phyloP scores from a whole-genome alignment of 169 alveolate genomes.

The Hepatocystis sp. region DNA sequence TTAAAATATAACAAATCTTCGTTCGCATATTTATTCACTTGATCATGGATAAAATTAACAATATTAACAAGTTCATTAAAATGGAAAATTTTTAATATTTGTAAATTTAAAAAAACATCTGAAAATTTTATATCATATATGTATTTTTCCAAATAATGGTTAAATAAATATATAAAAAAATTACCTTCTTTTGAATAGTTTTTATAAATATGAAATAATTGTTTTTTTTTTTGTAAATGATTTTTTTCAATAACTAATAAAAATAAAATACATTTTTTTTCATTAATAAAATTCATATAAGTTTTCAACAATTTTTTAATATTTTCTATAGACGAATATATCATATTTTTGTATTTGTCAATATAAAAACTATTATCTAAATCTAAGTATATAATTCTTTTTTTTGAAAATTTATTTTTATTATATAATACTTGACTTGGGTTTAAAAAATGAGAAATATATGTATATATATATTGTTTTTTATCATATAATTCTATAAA shows the following conservation, averaged over 20 bases:
- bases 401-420: slow-evolving; percentile 19
- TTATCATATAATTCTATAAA: slow-evolving; percentile 19
- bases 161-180: slow-evolving; percentile 27
- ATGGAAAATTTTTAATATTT: slow-evolving; percentile 51
- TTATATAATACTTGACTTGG: not conserved
- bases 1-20: slow-evolving; percentile 11
- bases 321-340: slow-evolving; percentile 32
- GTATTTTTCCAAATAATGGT: slow-evolving; percentile 26
- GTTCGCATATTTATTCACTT: slow-evolving; percentile 18
- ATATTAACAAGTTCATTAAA: slow-evolving; percentile 48
- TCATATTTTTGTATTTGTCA: slow-evolving; percentile 73
- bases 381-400: slow-evolving; percentile 45
- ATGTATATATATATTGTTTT: too few species aligned
- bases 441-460: too few species aligned
- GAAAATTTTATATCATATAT: slow-evolving; percentile 32
- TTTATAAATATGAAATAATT: slow-evolving; percentile 1
- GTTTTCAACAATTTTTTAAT: slow-evolving; percentile 48
- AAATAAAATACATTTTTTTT: slow-evolving; percentile 24
- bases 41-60: slow-evolving; percentile 22
- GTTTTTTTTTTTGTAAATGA: not conserved
- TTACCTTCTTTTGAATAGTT: slow-evolving; percentile 1
- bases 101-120: slow-evolving; percentile 42
- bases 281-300: slow-evolving; percentile 16
- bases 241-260: slow-evolving; percentile 25
- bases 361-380: slow-evolving; percentile 66